These are phyloP conservation scores for Mitragyna speciosa DNA, from an alignment of 257 asterid genomes.

Conservation along the genomic window DNA sequence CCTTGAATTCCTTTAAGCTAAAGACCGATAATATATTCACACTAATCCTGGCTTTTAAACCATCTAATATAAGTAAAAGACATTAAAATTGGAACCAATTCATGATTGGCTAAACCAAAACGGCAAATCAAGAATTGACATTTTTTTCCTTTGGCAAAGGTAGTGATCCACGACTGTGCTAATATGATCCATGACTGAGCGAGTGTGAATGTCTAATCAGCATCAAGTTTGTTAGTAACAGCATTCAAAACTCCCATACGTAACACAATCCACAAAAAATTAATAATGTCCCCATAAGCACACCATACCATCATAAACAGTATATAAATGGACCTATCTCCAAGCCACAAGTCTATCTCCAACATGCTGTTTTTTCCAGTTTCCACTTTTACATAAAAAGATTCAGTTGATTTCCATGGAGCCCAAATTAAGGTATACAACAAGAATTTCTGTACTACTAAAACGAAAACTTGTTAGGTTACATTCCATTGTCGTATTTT, in stretches of 20 bases:
- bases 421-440: constrained; percentile 18
- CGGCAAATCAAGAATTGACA: too few species aligned
- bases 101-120: too few species aligned
- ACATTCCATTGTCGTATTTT: constrained; percentile 12
- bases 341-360: not conserved
- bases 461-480: constrained; percentile 7
- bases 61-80: too few species aligned
- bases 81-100: too few species aligned
- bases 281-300: not conserved
- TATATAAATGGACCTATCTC: not conserved
- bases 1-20: too few species aligned
- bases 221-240: not conserved
- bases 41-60: too few species aligned
- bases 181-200: not conserved
- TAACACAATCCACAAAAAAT: not conserved
- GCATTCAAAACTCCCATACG: not conserved
- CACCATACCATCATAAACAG: not conserved
- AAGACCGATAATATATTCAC: too few species aligned
- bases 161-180: not conserved
- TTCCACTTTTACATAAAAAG: not conserved
- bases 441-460: not conserved
- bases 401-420: constrained; percentile 15
- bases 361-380: not conserved
- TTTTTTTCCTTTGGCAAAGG: too few species aligned
- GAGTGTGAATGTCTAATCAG: too few species aligned